Base-by-base conservation (phyloP, 1,284 basidiomycete species). In the Acaromyces ingoldii region DNA sequence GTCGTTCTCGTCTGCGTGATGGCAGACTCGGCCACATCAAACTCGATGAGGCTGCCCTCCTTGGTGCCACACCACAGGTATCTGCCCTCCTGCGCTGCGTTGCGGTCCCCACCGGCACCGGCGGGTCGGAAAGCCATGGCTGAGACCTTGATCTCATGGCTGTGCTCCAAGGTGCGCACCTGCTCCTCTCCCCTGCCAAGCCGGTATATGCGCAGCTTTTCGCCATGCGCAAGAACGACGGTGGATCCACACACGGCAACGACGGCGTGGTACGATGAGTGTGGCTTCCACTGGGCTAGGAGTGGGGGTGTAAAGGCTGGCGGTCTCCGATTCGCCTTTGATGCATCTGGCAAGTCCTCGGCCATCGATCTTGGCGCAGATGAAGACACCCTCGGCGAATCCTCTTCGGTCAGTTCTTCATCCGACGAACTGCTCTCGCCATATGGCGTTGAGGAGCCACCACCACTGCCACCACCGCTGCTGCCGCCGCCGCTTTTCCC, bases 61-160 rank as follows among this genome's bases (percentile, higher is more conserved):
- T 58, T 59, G 11, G 68, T 71, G 0, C 68, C 72, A 38, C 67
- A 70, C 72, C 72, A 74, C 3, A 72, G 55, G 37, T 61, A 68
- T 13, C 67, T 50, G 3, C 67, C 70, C 24, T 64, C 24, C 4
- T 37, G 25, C 6, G 4, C 26, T 22, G 17, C 13, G n/a, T 31
- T 17, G 34, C n/a, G n/a, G 15, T 33, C 13, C 40, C 50, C 7
- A 29, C 21, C 28, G 28, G 3, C 24, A 10, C n/a, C 6, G 41
- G 6, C 10, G 3, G 63, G 60, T 5, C 57, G 33, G 31, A 68
- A 65, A 19, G 60, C 60, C n/a, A 65, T 51, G 15, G 54, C 59
- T 1, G 61, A 63, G 13, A 68, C 33, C 49, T 63, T 65, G 48
- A 59, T 55, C 24, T 68, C 66, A 21, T 63, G 61, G 34, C 57